Conservation (phyloP, 2,329 filamentous ascomycete genomes). For the Clonostachys solani region DNA sequence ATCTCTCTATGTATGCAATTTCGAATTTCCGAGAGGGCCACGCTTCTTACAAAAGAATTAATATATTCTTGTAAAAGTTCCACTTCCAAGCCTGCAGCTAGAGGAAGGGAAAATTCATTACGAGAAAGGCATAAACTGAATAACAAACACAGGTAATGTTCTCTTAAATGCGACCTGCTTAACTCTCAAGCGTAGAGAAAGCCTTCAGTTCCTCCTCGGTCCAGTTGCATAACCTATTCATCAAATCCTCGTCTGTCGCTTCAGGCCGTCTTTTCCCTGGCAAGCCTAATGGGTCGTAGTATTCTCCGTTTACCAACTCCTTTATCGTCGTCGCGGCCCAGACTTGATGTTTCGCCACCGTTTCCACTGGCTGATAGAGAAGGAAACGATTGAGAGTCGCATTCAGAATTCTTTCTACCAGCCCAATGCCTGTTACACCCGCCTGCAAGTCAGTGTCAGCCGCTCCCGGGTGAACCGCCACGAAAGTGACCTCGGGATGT, state of each 20-base stretch:
- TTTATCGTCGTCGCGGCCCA: constrained; percentile 5
- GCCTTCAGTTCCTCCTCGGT: constrained; percentile 15
- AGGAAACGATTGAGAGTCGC: not conserved
- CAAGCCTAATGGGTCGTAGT: constrained; percentile 16
- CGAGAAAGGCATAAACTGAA: no score
- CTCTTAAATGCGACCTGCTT: no score
- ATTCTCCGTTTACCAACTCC: constrained; percentile 13
- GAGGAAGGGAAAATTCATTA: no score
- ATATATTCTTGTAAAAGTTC: no score
- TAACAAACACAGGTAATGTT: no score
- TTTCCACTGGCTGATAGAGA: not conserved
- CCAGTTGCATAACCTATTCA: constrained; percentile 20
- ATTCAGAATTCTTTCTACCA: not conserved
- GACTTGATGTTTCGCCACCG: constrained; percentile 8
- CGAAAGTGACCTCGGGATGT: constrained; percentile 8
- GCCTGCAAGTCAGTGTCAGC: constrained; percentile 12
- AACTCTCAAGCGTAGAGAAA: not conserved
- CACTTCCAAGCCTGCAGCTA: no score
- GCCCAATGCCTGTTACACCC: not conserved
- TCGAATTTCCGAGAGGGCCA: no score
- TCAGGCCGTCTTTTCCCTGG: constrained; percentile 7
- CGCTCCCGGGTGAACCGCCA: constrained; percentile 13
- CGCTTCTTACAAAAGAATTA: no score
- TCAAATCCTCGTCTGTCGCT: constrained; percentile 10
- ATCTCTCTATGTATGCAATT: no score